Conservation (phyloP, 1,284 basidiomycete species). For the Tetrapyrgos nigripes region DNA sequence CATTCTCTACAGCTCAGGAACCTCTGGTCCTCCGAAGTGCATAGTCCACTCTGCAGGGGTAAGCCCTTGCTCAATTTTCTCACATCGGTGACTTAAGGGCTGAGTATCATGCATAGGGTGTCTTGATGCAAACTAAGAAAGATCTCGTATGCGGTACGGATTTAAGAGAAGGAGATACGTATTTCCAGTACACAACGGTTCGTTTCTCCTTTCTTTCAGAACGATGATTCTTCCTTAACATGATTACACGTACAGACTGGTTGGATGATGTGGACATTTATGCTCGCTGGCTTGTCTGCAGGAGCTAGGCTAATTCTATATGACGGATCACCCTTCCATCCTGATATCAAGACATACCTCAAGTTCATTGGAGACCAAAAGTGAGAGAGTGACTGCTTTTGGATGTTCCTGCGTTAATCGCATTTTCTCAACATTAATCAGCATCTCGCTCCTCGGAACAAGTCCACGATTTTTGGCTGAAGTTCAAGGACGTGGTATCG, state of each 20-base stretch:
- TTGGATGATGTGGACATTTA: slow-evolving; percentile 78
- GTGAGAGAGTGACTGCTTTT: no score
- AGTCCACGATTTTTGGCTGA: slow-evolving; percentile 75
- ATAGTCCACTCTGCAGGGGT: slow-evolving; percentile 88
- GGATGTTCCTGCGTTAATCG: no score
- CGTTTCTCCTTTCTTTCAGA: slow-evolving; percentile 1
- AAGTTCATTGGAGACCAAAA: slow-evolving; percentile 65
- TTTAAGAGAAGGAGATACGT: slow-evolving; percentile 56
- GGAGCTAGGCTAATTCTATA: slow-evolving; percentile 65
- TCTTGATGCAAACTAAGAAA: slow-evolving; percentile 66
- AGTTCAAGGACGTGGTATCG: slow-evolving; percentile 57
- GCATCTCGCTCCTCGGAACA: slow-evolving; percentile 61
- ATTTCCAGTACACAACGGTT: slow-evolving; percentile 77
- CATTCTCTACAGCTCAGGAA: slow-evolving; percentile 89
- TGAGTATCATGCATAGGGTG: slow-evolving; percentile 51
- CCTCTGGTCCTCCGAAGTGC: slow-evolving; percentile 84
- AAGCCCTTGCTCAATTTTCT: slow-evolving; percentile 39
- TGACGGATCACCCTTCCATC: slow-evolving; percentile 76
- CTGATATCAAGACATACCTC: slow-evolving; percentile 58
- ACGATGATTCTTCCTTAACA: background rate
- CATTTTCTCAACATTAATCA: background rate
- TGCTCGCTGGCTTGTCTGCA: slow-evolving; percentile 46
- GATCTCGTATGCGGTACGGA: slow-evolving; percentile 55
- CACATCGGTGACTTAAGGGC: background rate
- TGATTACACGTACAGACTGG: slow-evolving; percentile 53